Evolutionary conservation across 1,284 basidiomycete species (phyloP).

Genomic region (Papiliotrema fonsecae): DNA sequence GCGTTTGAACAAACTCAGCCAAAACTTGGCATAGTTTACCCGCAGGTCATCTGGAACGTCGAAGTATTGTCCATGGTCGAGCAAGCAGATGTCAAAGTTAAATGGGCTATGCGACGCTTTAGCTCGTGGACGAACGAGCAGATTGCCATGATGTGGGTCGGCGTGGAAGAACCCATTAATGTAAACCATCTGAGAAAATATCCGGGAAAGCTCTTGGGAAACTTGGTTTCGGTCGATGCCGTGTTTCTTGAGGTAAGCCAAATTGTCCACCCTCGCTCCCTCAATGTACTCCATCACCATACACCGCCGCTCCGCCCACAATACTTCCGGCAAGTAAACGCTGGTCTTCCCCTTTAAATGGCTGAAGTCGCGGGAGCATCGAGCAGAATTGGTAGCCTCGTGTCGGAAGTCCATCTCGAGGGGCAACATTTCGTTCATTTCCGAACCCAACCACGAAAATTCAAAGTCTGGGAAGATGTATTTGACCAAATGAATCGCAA

Average conservation of each 20-base stretch:
- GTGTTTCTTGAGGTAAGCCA: conserved; percentile 74
- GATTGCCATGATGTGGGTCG: conserved; percentile 62
- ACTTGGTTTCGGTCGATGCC: conserved; percentile 92
- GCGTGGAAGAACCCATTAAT: conserved; percentile 65
- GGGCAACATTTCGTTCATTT: conserved; percentile 87
- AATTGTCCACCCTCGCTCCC: conserved; percentile 84
- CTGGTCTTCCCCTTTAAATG: conserved; percentile 61
- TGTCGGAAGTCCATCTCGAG: conserved; percentile 79
- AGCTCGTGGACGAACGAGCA: conserved; percentile 77
- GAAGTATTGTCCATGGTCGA: conserved; percentile 86
- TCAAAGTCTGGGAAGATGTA: conserved; percentile 66
- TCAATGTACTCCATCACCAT: conserved; percentile 89
- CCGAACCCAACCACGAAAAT: conserved; percentile 88
- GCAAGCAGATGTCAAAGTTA: conserved; percentile 88
- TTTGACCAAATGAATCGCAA: conserved; percentile 73
- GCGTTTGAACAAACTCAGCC: conserved; percentile 76
- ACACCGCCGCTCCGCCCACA: conserved; percentile 77
- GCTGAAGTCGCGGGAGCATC: conserved; percentile 68
- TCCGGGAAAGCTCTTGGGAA: conserved; percentile 74
- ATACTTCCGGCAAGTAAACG: conserved; percentile 84
- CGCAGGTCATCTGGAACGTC: conserved; percentile 74
- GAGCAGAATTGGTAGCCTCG: conserved; percentile 79
- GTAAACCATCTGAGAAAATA: conserved; percentile 93
- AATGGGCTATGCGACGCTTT: conserved; percentile 66
- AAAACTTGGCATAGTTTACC: conserved; percentile 58